phyloP scores from a whole-genome alignment of 495 filamentous ascomycete species.

The Penicillium paradoxum region DNA sequence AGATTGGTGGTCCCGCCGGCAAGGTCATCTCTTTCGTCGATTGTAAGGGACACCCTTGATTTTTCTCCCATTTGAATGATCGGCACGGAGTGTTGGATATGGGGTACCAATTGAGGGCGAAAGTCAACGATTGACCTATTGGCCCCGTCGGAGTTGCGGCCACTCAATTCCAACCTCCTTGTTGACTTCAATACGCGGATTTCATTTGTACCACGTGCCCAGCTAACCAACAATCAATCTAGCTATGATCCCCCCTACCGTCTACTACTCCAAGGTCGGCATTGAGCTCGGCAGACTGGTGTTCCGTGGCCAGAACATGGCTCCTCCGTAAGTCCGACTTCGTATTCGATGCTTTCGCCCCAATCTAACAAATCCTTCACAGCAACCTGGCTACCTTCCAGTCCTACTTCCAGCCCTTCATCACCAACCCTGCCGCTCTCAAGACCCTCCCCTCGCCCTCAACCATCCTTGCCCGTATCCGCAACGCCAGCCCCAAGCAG shows the following conservation, averaged over 20 bases:
- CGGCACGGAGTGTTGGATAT: background rate
- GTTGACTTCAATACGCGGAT: conserved; percentile 16
- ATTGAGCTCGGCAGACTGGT: conserved; percentile 83
- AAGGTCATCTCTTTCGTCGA: conserved; percentile 74
- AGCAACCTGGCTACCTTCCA: conserved; percentile 80
- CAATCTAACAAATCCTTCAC: conserved; percentile 17
- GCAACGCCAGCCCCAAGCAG: conserved; percentile 66
- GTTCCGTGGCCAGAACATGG: conserved; percentile 85
- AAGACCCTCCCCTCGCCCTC: conserved; percentile 42
- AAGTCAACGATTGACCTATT: conserved; percentile 8
- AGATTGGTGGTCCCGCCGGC: conserved; percentile 81
- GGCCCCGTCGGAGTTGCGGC: conserved; percentile 3
- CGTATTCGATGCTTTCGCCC: background rate
- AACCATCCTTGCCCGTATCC: conserved; percentile 55
- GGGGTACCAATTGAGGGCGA: background rate
- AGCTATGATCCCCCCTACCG: conserved; percentile 79
- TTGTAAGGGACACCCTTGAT: conserved; percentile 56
- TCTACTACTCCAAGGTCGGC: conserved; percentile 89
- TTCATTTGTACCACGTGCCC: conserved; percentile 7
- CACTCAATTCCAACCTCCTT: conserved; percentile 11
- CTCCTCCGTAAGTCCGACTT: conserved; percentile 71
- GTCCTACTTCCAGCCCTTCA: conserved; percentile 71
- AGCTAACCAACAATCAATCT: conserved; percentile 26
- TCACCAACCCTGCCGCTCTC: conserved; percentile 61
- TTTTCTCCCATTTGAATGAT: background rate